Evolutionary conservation across 345 rosid species (phyloP), one percentile per base, ranked within the genome.

Genomic region (Lumnitzera racemosa): DNA sequence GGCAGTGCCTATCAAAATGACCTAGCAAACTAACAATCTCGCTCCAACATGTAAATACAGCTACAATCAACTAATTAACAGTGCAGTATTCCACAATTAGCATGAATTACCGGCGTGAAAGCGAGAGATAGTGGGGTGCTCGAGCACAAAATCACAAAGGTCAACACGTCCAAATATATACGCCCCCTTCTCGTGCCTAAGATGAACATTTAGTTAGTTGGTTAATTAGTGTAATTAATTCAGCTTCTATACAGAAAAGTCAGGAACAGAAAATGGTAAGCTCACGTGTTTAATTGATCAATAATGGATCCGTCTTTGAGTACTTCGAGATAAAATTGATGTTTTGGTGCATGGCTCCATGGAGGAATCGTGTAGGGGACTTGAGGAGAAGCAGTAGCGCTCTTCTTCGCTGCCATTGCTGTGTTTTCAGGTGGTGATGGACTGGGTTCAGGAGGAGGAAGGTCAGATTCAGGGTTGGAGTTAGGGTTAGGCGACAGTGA

Each of bases 101-200:
- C 9, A 36, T 36, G 15, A 59, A 52, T 43, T 74, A 94, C 99
- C 97, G 20, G 99, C 95, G 72, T 94, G 97, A 69, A 90, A 94
- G 53, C 97, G 86, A 41, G 99, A 94, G 55, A 94, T 77, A 9
- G 96, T 88, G 0, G 96, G 89, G 70, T 94, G 99, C 74, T 88
- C 92, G 6, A 94, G 92, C 53, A 84, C 65, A 65, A 94, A 94
- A 72, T 94, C 96, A 57, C 97, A 94, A 51, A 88, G 78, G 68
- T 79, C 84, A 12, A 80, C 85, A 15, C 97, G 95, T 46, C 97
- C 99, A 80, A 90, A 90, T 97, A 94, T 71, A 74, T 86, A 94
- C 49, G 97, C 99, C 57, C 97, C 97, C 66, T 90, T 94, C 76
- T 88, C 79, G 58, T 64, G 58, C 57, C 99, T 94, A 52, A 64